A percentile compares a stretch with the other conserved stretches of the same genome.
These are phyloP conservation scores for Trichoderma atroviride DNA, from an alignment of 2,329 filamentous ascomycete genomes.

Conservation along the genomic window DNA sequence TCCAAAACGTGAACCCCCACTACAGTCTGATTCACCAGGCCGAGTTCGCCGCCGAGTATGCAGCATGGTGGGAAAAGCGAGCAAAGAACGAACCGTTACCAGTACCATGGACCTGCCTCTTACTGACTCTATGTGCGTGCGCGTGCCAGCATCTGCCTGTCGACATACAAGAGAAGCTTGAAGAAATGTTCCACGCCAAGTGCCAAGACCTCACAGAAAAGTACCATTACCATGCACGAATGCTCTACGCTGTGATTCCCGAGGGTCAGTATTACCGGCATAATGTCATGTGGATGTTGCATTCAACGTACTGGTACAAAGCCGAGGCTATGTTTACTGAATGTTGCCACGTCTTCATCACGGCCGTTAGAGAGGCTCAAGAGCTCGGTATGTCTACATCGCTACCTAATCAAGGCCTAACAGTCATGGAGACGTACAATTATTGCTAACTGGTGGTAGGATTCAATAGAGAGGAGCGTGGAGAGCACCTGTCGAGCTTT, in stretches of 20 bases:
- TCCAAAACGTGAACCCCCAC: constrained; percentile 39
- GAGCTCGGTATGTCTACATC: constrained; percentile 34
- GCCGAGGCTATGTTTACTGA: constrained; percentile 39
- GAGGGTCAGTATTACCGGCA: constrained; percentile 36
- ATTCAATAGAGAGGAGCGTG: constrained; percentile 32
- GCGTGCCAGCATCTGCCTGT: constrained; percentile 36
- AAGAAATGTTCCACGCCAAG: constrained; percentile 30
- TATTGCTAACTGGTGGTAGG: constrained; percentile 23
- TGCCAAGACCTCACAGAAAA: constrained; percentile 33
- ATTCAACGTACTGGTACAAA: constrained; percentile 41
- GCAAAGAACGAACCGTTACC: constrained; percentile 30
- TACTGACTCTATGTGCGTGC: constrained; percentile 37
- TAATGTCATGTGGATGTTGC: constrained; percentile 37
- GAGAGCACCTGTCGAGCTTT: constrained; percentile 33
- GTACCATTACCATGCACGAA: constrained; percentile 33
- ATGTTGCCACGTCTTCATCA: constrained; percentile 39
- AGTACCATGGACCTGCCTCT: constrained; percentile 37
- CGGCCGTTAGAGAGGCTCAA: constrained; percentile 37
- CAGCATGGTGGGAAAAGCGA: constrained; percentile 38
- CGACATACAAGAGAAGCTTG: constrained; percentile 31
- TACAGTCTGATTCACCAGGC: constrained; percentile 41
- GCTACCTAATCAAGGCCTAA: too few relatives aligned
- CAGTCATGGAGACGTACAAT: not conserved
- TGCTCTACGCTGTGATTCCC: constrained; percentile 35
- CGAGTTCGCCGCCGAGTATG: constrained; percentile 36